Evolutionary conservation across 2,329 filamentous ascomycete genomes (phyloP).

Genomic region (Xylariomycetidae sp.): DNA sequence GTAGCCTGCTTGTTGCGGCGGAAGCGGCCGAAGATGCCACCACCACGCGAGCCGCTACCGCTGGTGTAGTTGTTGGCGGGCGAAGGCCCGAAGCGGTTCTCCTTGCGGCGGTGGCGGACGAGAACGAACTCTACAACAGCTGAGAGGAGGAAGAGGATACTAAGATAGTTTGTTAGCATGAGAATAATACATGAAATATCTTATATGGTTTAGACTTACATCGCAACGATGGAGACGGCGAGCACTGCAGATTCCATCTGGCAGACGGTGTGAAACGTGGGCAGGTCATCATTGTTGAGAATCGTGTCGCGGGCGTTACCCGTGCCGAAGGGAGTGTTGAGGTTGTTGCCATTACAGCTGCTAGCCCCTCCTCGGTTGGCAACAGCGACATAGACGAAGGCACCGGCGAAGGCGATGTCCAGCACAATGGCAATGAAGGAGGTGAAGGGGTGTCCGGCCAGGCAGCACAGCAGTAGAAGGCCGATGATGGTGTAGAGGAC

Average conservation of each 20-base stretch:
- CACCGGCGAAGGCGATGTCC: constrained; percentile 70
- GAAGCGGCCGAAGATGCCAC: constrained; percentile 29
- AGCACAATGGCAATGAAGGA: constrained; percentile 70
- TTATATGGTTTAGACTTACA: constrained; percentile 44
- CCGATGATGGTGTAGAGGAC: constrained; percentile 70
- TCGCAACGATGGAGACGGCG: constrained; percentile 71
- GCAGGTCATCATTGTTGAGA: constrained; percentile 44
- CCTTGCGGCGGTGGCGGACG: constrained; percentile 61
- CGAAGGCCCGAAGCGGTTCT: constrained; percentile 34
- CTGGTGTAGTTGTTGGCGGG: constrained; percentile 37
- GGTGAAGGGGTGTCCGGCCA: constrained; percentile 71
- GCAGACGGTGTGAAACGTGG: constrained; percentile 56
- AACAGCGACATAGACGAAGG: constrained; percentile 77
- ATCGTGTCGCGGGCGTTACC: constrained; percentile 49
- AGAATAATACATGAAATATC: background rate
- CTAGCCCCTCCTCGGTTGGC: constrained; percentile 65
- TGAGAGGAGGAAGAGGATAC: constrained; percentile 71
- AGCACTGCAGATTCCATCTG: constrained; percentile 71
- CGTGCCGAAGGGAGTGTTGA: constrained; percentile 65
- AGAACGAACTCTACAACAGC: constrained; percentile 65
- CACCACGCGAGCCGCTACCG: constrained; percentile 28
- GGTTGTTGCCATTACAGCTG: constrained; percentile 52
- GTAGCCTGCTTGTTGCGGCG: constrained; percentile 17
- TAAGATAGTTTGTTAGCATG: constrained; percentile 27
- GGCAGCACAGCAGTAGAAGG: constrained; percentile 71